Conservation (phyloP, 345 rosid genomes). For the Syzygium aqueum region DNA sequence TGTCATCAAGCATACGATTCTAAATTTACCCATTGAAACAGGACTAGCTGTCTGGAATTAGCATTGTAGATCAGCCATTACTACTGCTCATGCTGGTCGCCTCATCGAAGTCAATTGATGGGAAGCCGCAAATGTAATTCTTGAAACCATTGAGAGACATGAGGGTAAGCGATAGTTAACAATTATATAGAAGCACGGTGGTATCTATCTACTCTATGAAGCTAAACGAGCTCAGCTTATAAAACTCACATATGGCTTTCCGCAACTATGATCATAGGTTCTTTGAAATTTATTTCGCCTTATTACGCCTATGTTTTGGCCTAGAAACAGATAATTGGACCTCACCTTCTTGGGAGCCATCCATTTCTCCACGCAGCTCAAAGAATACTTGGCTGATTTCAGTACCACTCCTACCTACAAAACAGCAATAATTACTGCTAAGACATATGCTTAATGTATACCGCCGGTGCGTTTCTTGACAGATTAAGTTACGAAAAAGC, state of each 20-base stretch:
- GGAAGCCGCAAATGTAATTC: neutral
- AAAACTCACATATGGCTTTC: neutral
- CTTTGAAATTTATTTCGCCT: neutral
- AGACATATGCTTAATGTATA: neutral
- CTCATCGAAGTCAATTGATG: neutral
- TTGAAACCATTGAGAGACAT: neutral
- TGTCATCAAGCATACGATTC: neutral
- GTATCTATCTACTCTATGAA: neutral
- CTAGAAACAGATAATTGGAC: neutral
- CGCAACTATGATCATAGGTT: neutral
- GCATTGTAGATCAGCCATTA: neutral
- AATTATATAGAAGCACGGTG: neutral
- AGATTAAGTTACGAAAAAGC: neutral
- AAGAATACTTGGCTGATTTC: constrained; percentile 44
- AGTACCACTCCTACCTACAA: constrained; percentile 44
- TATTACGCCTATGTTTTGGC: neutral
- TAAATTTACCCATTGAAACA: neutral
- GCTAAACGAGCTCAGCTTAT: neutral
- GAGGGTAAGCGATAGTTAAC: neutral
- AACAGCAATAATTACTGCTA: neutral
- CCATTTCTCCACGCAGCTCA: constrained; percentile 65
- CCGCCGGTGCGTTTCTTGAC: neutral
- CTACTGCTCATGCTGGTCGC: neutral
- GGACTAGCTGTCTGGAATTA: neutral
- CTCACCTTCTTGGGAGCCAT: constrained; percentile 58